Percentiles rank a stretch among this genome's conserved stretches.
These are phyloP conservation scores for Dioszegia hungarica DNA, from an alignment of 768 basidiomycete species.

Conservation along the genomic window DNA sequence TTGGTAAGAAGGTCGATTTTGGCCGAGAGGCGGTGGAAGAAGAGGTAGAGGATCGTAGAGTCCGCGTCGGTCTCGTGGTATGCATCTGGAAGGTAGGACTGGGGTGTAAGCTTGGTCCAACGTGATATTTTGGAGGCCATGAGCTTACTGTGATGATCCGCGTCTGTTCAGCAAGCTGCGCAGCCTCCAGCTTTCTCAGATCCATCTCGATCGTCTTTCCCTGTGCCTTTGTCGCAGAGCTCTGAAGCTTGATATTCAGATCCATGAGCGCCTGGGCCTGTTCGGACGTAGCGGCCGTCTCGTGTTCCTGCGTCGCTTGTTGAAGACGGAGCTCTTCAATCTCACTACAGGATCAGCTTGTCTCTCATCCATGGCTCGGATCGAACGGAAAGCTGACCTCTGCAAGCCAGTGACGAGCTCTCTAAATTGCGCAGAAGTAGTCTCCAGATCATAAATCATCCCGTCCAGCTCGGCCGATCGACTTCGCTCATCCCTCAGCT, in stretches of 20 bases:
- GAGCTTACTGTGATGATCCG: slow-evolving; percentile 68
- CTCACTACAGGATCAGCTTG: slow-evolving; percentile 56
- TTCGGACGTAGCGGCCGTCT: slow-evolving; percentile 74
- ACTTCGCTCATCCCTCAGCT: slow-evolving; percentile 63
- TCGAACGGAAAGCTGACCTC: slow-evolving; percentile 55
- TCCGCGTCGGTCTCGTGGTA: slow-evolving; percentile 86
- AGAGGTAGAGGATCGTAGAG: slow-evolving; percentile 80
- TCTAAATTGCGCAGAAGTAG: slow-evolving; percentile 84
- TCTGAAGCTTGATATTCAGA: slow-evolving; percentile 88
- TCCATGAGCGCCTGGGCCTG: slow-evolving; percentile 93
- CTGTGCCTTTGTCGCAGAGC: slow-evolving; percentile 83
- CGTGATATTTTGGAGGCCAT: too few species aligned
- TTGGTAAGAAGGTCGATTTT: slow-evolving; percentile 83
- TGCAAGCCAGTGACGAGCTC: slow-evolving; percentile 83
- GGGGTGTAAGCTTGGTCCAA: slow-evolving; percentile 45
- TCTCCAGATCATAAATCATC: slow-evolving; percentile 74
- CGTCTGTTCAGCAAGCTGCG: slow-evolving; percentile 73
- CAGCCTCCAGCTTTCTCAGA: slow-evolving; percentile 74
- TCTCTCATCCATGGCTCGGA: too few species aligned
- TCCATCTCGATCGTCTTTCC: slow-evolving; percentile 85
- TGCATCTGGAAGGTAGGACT: slow-evolving; percentile 82
- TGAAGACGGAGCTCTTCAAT: slow-evolving; percentile 76
- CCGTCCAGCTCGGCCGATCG: slow-evolving; percentile 71
- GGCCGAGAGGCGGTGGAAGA: slow-evolving; percentile 81
- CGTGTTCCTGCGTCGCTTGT: slow-evolving; percentile 75